A percentile compares a stretch with the other conserved stretches of the same genome.
phyloP scores from a whole-genome alignment of 495 filamentous ascomycete genomes.

The Talaromyces trachyspermus region DNA sequence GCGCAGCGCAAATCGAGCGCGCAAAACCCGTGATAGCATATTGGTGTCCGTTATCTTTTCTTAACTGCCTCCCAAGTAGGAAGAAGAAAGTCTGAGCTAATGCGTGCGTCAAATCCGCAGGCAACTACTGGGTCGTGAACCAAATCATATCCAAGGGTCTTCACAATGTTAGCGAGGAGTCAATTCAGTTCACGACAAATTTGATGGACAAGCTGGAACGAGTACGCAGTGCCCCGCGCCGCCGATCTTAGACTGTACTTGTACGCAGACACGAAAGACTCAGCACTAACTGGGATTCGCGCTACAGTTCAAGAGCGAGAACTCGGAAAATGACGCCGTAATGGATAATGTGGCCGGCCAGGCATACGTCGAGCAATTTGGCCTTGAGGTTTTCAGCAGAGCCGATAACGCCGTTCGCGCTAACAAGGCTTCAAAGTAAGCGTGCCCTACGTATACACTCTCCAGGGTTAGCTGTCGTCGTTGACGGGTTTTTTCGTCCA shows the following conservation, averaged over 20 bases:
- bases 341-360: conserved; percentile 75
- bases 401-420: conserved; percentile 75
- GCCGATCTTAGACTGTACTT: neutral
- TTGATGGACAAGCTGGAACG: conserved; percentile 91
- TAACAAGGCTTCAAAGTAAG: conserved; percentile 78
- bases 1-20: conserved; percentile 77
- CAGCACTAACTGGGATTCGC: too few relatives aligned
- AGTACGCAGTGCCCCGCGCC: conserved; percentile 37
- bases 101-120: conserved; percentile 33
- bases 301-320: conserved; percentile 66
- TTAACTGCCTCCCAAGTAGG: neutral
- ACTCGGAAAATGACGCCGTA: conserved; percentile 62
- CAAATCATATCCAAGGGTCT: conserved; percentile 76
- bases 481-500: conserved; percentile 12
- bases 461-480: neutral
- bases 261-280: too few relatives aligned
- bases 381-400: conserved; percentile 73
- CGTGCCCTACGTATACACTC: neutral
- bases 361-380: conserved; percentile 93
- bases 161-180: conserved; percentile 67
- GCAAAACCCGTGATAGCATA: conserved; percentile 83
- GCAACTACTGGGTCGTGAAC: conserved; percentile 88
- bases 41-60: conserved; percentile 64
- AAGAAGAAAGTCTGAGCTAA: neutral
- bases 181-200: conserved; percentile 65